phyloP scores from a whole-genome alignment of 257 asterid species.

The Capsicum rhomboideum region DNA sequence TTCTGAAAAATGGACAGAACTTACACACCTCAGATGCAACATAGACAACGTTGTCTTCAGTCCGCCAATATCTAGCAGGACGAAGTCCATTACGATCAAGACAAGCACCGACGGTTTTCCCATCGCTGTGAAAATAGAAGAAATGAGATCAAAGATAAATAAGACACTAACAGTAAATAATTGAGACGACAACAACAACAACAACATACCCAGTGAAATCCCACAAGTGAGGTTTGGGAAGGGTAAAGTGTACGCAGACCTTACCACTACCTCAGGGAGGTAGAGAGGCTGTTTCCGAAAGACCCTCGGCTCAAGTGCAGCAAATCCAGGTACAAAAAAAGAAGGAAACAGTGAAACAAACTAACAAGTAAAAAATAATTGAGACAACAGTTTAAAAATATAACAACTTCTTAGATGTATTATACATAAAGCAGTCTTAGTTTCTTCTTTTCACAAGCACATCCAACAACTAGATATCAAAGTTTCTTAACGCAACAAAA shows the following conservation, averaged over 20 bases:
- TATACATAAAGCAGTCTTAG: neutral
- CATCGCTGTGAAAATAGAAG: slow-evolving; percentile 53
- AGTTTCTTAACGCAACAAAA: neutral
- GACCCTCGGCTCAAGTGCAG: too few relatives aligned
- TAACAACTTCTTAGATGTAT: neutral
- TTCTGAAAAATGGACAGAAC: neutral
- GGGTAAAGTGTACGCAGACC: too few relatives aligned
- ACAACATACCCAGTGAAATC: too few relatives aligned
- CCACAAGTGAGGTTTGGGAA: too few relatives aligned
- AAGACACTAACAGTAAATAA: neutral
- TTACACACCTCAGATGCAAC: slow-evolving; percentile 95
- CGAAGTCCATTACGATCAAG: slow-evolving; percentile 99
- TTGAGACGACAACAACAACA: neutral
- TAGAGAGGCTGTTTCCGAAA: too few relatives aligned
- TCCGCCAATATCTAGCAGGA: slow-evolving; percentile 99
- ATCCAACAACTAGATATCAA: neutral
- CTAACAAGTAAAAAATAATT: too few relatives aligned
- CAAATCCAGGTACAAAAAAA: too few relatives aligned
- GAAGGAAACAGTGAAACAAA: too few relatives aligned
- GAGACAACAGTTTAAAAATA: neutral
- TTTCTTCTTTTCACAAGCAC: neutral
- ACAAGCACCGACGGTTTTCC: slow-evolving; percentile 99
- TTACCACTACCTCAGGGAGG: too few relatives aligned
- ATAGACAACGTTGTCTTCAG: slow-evolving; percentile 84
- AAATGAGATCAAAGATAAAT: neutral